Conservation (phyloP, 2,329 filamentous ascomycete species). For the Raffaelea deltoideospora region DNA sequence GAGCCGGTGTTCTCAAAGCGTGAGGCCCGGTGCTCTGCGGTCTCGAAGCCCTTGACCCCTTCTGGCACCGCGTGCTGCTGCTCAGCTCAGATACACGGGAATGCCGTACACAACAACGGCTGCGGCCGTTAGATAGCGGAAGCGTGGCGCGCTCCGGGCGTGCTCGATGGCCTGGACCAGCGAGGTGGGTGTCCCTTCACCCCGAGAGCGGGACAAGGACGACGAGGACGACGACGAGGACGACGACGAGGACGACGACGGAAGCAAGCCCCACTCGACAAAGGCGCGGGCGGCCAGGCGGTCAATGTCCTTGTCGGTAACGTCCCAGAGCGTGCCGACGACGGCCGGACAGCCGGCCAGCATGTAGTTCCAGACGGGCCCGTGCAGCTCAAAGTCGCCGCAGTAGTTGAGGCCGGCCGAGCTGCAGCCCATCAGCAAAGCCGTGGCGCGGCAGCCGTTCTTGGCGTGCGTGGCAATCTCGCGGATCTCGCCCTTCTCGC, state of each 20-base stretch:
- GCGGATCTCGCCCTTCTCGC: too few species aligned
- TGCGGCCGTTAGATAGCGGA: constrained; percentile 85
- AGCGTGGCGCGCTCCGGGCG: constrained; percentile 64
- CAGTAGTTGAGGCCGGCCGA: constrained; percentile 67
- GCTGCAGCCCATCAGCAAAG: constrained; percentile 88
- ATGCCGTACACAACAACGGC: constrained; percentile 91
- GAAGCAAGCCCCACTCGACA: constrained; percentile 71
- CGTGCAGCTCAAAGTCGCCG: constrained; percentile 81
- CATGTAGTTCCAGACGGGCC: constrained; percentile 83
- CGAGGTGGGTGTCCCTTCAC: too few species aligned
- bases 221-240: not conserved
- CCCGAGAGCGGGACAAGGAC: too few species aligned
- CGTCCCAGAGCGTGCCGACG: constrained; percentile 91
- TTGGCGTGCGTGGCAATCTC: too few species aligned
- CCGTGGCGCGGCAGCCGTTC: constrained; percentile 55
- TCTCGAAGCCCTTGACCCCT: too few species aligned
- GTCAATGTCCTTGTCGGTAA: constrained; percentile 95
- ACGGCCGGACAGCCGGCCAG: constrained; percentile 75
- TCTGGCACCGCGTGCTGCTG: too few species aligned
- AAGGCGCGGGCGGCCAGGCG: constrained; percentile 68
- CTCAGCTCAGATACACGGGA: constrained; percentile 62
- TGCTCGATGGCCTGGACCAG: constrained; percentile 69
- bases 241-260: constrained; percentile 24
- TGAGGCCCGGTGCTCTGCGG: too few species aligned
- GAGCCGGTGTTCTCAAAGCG: too few species aligned